Percentiles rank a stretch among this genome's conserved stretches.
Conservation (phyloP, 78 protist genomes). For the Polysphondylium violaceum region DNA sequence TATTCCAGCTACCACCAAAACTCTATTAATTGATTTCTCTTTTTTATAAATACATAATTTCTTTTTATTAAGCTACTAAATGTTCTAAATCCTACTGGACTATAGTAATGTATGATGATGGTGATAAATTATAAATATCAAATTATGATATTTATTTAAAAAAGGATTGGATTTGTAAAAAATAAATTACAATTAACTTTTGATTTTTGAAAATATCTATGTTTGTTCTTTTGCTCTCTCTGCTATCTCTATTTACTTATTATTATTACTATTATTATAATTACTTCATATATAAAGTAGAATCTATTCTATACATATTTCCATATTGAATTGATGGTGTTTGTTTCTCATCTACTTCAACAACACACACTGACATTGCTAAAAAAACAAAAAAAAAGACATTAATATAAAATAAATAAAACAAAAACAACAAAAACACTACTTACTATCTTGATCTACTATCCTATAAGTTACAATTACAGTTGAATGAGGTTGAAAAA, state of each 20-base stretch:
- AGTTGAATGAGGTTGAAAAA: constrained; percentile 76
- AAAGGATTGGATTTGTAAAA: background rate
- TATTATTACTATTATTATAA: background rate
- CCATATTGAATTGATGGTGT: constrained; percentile 85
- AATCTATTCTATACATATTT: constrained; percentile 80
- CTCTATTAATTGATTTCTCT: too few relatives aligned
- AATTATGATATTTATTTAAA: background rate
- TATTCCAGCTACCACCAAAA: too few relatives aligned
- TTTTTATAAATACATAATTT: too few relatives aligned
- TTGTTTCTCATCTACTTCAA: constrained; percentile 72
- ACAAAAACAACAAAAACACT: background rate
- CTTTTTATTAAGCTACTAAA: too few relatives aligned
- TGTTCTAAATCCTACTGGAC: too few relatives aligned
- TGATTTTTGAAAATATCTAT: background rate
- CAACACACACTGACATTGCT: constrained; percentile 84
- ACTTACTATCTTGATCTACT: constrained; percentile 74
- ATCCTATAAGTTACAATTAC: constrained; percentile 78
- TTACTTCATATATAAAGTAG: constrained; percentile 14
- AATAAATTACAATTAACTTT: background rate
- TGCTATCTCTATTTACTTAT: too few relatives aligned
- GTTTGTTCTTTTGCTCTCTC: background rate
- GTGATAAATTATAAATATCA: background rate
- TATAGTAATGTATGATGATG: too few relatives aligned
- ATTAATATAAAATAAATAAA: background rate
- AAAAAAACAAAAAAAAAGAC: background rate